A percentile compares a stretch with the other conserved stretches of the same genome.
Evolutionary conservation across 208 protist species (phyloP).

Genomic region (Wallacemonas rigidus): DNA sequence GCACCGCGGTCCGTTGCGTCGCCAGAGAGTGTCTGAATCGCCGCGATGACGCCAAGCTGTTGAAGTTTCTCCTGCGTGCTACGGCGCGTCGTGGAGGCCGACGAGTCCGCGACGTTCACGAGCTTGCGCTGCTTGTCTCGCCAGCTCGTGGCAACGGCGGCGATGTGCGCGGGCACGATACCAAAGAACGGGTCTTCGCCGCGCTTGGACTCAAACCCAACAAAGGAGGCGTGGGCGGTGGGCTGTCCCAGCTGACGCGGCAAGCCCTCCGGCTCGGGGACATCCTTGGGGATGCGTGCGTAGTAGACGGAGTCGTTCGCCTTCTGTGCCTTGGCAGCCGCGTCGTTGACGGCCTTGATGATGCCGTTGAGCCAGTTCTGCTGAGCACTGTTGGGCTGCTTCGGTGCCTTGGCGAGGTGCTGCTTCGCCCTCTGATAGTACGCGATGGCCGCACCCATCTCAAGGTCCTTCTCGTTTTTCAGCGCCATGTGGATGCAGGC

Average conservation of each 20-base stretch:
- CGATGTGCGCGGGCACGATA: constrained; percentile 81
- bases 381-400: constrained; percentile 46
- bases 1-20: constrained; percentile 45
- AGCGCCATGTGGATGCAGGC: constrained; percentile 70
- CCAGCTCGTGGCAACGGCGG: constrained; percentile 45
- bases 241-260: constrained; percentile 63
- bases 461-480: constrained; percentile 35
- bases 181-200: constrained; percentile 87
- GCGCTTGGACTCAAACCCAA: constrained; percentile 55
- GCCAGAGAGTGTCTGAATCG: constrained; percentile 63
- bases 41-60: constrained; percentile 53
- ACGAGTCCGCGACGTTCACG: constrained; percentile 43
- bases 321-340: constrained; percentile 61
- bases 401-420: constrained; percentile 51
- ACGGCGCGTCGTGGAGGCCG: constrained; percentile 35
- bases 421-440: constrained; percentile 71
- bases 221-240: constrained; percentile 53
- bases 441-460: constrained; percentile 68
- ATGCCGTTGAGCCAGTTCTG: constrained; percentile 69
- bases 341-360: constrained; percentile 57
- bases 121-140: constrained; percentile 62
- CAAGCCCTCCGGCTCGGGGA: constrained; percentile 55
- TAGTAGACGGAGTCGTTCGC: constrained; percentile 84
- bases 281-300: constrained; percentile 67
- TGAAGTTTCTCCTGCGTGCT: constrained; percentile 44